Percentiles rank a stretch among this genome's conserved stretches.
Conservation (phyloP, 2,329 filamentous ascomycete species). For the Hansfordia pulvinata region DNA sequence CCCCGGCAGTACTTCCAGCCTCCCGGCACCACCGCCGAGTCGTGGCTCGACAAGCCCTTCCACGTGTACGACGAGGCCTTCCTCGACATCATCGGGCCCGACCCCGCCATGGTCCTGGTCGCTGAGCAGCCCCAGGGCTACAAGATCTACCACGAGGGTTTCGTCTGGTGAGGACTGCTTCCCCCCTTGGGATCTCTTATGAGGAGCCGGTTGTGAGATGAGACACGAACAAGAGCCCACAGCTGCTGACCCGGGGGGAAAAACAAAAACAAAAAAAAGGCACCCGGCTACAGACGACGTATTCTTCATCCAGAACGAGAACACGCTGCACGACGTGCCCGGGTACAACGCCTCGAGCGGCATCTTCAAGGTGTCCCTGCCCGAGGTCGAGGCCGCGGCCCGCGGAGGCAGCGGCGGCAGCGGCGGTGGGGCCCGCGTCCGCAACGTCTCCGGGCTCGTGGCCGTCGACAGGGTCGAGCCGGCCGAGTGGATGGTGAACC, state of each 20-base stretch:
- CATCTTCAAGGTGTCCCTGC: slow-evolving; percentile 28
- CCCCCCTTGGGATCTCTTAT: no score
- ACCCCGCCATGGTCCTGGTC: slow-evolving; percentile 28
- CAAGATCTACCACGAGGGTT: slow-evolving; percentile 35
- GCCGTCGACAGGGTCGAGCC: slow-evolving; percentile 21
- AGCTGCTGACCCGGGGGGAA: no score
- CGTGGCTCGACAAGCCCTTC: slow-evolving; percentile 17
- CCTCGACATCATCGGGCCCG: slow-evolving; percentile 25
- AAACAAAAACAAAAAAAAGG: no score
- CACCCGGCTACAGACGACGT: slow-evolving; percentile 26
- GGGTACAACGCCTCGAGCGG: slow-evolving; percentile 29
- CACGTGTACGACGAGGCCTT: slow-evolving; percentile 31
- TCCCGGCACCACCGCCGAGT: slow-evolving; percentile 19
- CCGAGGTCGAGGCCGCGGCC: slow-evolving; percentile 19
- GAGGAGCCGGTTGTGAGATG: no score
- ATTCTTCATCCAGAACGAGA: slow-evolving; percentile 34
- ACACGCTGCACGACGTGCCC: slow-evolving; percentile 25
- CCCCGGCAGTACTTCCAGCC: slow-evolving; percentile 20
- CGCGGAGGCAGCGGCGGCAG: no score
- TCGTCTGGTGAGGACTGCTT: no score
- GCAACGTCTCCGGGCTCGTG: slow-evolving; percentile 20
- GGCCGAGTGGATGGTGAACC: slow-evolving; percentile 25
- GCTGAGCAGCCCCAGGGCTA: slow-evolving; percentile 23
- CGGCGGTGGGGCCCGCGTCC: no score
- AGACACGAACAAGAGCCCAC: no score